A percentile compares a stretch with the other conserved stretches of the same genome.
Evolutionary conservation across 73 alveolate genomes (phyloP).

Genomic region (Symbiodinium natans): DNA sequence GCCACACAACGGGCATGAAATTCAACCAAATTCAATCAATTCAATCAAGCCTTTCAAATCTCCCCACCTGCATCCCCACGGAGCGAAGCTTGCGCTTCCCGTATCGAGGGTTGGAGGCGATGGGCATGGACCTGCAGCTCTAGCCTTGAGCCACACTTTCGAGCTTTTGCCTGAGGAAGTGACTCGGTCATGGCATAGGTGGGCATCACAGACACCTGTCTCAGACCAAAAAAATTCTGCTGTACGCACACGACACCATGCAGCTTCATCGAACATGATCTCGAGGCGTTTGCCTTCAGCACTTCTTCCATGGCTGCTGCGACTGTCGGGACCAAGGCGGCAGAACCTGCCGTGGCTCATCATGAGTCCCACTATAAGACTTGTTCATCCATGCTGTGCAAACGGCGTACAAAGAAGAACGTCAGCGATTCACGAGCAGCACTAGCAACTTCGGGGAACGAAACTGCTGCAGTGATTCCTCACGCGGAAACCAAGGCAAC

Average conservation of each 20-base stretch:
- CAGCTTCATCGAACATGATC: too few species aligned
- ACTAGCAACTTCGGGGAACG: too few species aligned
- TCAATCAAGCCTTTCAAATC: not conserved
- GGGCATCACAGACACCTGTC: conserved; percentile 84
- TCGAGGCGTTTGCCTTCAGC: too few species aligned
- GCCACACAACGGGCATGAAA: not conserved
- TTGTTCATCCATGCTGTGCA: too few species aligned
- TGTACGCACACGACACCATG: too few species aligned
- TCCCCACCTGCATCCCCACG: conserved; percentile 60
- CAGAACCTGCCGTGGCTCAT: conserved; percentile 18
- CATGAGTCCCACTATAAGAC: too few species aligned
- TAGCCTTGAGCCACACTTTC: not conserved
- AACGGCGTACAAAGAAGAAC: too few species aligned
- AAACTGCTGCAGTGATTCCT: too few species aligned
- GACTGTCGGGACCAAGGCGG: conserved; percentile 82
- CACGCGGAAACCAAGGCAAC: too few species aligned
- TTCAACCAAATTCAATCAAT: too few species aligned
- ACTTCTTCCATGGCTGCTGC: conserved; percentile 91
- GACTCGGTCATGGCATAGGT: conserved; percentile 91
- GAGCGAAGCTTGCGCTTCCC: conserved; percentile 93
- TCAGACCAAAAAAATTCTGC: not conserved
- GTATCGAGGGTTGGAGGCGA: conserved; percentile 69
- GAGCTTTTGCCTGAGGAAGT: not conserved
- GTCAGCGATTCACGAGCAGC: too few species aligned
- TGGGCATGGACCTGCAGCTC: conserved; percentile 74